Base-by-base conservation (phyloP, 2,329 filamentous ascomycete genomes). In the Anthostomella pinea region DNA sequence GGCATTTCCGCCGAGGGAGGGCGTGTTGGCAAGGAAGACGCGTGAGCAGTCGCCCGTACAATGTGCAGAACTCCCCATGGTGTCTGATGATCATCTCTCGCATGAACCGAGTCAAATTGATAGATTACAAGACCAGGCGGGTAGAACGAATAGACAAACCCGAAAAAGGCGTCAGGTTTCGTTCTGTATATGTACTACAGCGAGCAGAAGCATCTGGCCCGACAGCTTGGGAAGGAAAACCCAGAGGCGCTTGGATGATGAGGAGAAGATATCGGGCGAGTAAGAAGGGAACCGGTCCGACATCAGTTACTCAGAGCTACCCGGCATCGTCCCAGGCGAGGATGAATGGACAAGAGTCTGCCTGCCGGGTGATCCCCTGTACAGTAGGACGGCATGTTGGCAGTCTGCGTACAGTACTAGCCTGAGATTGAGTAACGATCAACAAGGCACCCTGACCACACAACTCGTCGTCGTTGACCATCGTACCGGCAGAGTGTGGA, bases 1-100 rank as follows among this genome's bases (percentile, higher is more conserved):
- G 19, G 52, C 60, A 46, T 69, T 72, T 26, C 65, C 68, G 10
- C 51, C 58, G 28, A 69, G 46, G 22, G 56, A 54, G 14, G 60
- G 60, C 26, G 48, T 43, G 38, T 69, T 64, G 26, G 48, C 43
- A 36, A 68, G 62, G 41, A 67, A 69, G 35, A 33, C 10, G 33
- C 34, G 45, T 26, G 46, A 35, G 43, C 48, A 56, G 33, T 35
- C 34, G 32, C 32, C 34, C 29, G 35, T 27, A 33, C 46, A 57
- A 31, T 46, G 40, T 10, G 34, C 24, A 30, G 46, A 40, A 37
- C 21, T 50, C 49, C 43, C 45, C 51, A 56, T 57, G 22, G 39
- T 37, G 38, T 32, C 28, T 40, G 20, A 27, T 35, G 27, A 26
- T 44, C 40, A 48, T 49, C 30, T 43, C 41, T 30, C 34, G 37